These are phyloP conservation scores for Cercospora sp. DNA, from an alignment of 2,329 filamentous ascomycete species.

Conservation along the genomic window DNA sequence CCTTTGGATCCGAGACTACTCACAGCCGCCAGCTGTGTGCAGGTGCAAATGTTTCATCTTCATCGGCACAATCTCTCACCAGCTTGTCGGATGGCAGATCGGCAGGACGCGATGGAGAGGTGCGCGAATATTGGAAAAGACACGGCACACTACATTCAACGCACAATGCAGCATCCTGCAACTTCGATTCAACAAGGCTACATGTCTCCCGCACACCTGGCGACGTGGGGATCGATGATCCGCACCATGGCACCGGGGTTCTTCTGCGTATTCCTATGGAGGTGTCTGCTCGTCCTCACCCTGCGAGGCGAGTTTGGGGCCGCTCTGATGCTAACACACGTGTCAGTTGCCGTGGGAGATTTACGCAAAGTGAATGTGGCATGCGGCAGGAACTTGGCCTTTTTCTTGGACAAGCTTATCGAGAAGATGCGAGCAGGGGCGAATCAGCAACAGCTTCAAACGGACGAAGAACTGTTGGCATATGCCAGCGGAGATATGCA, in stretches of 20 bases:
- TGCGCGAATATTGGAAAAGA: constrained; percentile 75
- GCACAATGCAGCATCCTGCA: constrained; percentile 55
- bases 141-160: constrained; percentile 72
- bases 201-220: constrained; percentile 37
- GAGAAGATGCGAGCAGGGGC: constrained; percentile 53
- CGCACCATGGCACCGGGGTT: constrained; percentile 70
- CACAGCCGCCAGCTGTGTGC: constrained; percentile 72
- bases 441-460: constrained; percentile 49
- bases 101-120: constrained; percentile 71
- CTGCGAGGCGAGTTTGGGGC: constrained; percentile 71
- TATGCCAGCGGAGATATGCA: constrained; percentile 88
- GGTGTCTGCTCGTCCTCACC: constrained; percentile 77
- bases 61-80: constrained; percentile 87
- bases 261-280: constrained; percentile 81
- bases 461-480: constrained; percentile 83
- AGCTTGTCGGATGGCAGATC: constrained; percentile 63
- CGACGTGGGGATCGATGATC: constrained; percentile 57
- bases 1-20: constrained; percentile 73
- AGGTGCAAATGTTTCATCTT: constrained; percentile 79
- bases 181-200: constrained; percentile 27
- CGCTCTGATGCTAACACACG: constrained; percentile 71
- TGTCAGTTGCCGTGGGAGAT: constrained; percentile 69
- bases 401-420: constrained; percentile 71
- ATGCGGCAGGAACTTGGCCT: constrained; percentile 78
- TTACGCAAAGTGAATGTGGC: constrained; percentile 70